Conservation (phyloP, 176 grass and related monocot species). For the Triticum dicoccoides region DNA sequence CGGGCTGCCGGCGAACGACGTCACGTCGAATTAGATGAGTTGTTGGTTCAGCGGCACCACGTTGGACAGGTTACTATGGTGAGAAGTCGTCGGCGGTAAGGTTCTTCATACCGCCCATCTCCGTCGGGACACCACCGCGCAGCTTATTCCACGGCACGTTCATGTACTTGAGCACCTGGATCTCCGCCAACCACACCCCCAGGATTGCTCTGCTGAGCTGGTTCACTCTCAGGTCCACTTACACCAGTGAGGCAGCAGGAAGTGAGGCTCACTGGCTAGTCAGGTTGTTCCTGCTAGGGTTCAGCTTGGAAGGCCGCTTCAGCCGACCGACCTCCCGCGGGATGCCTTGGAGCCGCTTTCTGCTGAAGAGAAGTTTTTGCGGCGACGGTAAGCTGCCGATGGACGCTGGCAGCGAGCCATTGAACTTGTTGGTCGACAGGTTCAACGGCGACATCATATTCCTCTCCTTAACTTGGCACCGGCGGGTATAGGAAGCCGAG, state of each 20-base stretch:
- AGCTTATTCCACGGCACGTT: no score
- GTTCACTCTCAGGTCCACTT: no score
- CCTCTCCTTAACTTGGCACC: background rate
- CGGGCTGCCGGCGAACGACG: constrained; percentile 60
- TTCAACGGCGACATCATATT: constrained; percentile 45
- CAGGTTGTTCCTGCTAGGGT: no score
- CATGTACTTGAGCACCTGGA: no score
- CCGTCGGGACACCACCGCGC: constrained; percentile 39
- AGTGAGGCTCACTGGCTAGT: no score
- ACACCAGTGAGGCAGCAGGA: no score
- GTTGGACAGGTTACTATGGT: constrained; percentile 57
- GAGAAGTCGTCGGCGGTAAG: constrained; percentile 67
- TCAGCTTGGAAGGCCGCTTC: no score
- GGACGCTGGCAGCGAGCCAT: constrained; percentile 44
- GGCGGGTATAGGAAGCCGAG: no score
- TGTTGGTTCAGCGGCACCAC: constrained; percentile 53
- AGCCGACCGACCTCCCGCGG: no score
- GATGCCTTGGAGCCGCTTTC: constrained; percentile 29
- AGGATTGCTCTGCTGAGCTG: no score
- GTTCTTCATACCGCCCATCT: constrained; percentile 70
- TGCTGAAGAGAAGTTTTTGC: constrained; percentile 56
- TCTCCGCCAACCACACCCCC: no score
- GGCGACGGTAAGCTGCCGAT: constrained; percentile 57
- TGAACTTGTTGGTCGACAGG: constrained; percentile 65
- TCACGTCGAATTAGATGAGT: constrained; percentile 58